These are phyloP conservation scores for Plasmopara muralis DNA, from an alignment of 352 stramenopile genomes.

Conservation along the genomic window DNA sequence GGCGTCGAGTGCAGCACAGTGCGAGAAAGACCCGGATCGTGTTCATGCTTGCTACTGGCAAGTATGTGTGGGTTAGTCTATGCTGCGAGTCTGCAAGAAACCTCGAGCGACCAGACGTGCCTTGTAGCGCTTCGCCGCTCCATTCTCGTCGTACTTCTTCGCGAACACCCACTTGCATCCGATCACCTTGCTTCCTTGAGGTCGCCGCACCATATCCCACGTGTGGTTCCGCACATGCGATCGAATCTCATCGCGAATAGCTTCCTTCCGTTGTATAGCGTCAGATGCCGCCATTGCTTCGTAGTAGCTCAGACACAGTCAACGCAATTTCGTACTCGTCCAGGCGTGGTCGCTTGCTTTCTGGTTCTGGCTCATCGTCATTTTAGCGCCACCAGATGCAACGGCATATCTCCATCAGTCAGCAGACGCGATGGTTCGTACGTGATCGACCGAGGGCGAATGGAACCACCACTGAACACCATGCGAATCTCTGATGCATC, in stretches of 20 bases:
- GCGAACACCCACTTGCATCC: slow-evolving; percentile 15
- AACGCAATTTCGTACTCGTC: background rate
- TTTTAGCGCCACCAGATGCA: background rate
- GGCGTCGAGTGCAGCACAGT: background rate
- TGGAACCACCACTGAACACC: background rate
- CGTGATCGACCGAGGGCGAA: background rate
- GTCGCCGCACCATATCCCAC: slow-evolving; percentile 10
- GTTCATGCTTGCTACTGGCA: slow-evolving; percentile 19
- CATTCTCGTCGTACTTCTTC: slow-evolving; percentile 15
- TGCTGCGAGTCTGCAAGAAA: slow-evolving; percentile 17
- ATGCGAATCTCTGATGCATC: background rate
- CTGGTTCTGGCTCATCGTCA: background rate
- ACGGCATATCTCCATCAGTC: background rate
- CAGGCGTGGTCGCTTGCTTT: background rate
- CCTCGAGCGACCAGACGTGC: slow-evolving; percentile 21
- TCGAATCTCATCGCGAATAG: background rate
- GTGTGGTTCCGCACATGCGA: slow-evolving; percentile 9
- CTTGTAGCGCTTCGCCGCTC: slow-evolving; percentile 20
- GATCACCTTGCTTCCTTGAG: slow-evolving; percentile 3
- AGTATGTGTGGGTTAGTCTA: slow-evolving; percentile 28
- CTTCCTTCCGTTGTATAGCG: background rate
- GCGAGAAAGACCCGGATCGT: slow-evolving; percentile 20
- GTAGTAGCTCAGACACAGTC: background rate
- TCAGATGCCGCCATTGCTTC: background rate
- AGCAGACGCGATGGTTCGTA: background rate